Conservation (phyloP, 2,329 filamentous ascomycete genomes). For the Neurospora sp. region DNA sequence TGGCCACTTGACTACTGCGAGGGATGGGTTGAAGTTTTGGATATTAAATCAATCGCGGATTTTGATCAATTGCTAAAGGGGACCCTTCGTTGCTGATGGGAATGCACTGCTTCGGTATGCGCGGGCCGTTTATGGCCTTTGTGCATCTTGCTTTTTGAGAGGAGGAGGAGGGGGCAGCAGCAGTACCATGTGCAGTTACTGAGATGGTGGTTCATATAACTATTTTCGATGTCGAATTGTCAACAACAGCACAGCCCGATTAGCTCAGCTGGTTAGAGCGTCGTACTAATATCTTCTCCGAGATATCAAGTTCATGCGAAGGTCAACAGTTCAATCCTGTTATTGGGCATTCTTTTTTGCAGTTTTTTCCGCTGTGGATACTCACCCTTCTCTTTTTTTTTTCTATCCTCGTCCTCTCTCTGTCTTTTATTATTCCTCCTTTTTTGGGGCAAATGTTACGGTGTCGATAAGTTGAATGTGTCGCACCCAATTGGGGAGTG, state of each 20-base stretch:
- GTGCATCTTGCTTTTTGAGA: background rate
- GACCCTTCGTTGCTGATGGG: too few relatives aligned
- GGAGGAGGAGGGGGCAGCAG: too few relatives aligned
- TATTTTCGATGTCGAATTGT: rapidly evolving
- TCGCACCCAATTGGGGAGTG: background rate
- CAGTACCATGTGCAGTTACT: too few relatives aligned
- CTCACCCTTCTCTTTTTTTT: background rate
- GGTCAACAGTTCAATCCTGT: background rate
- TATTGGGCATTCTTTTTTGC: background rate
- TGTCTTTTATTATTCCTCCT: background rate
- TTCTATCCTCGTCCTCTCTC: background rate
- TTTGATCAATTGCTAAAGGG: too few relatives aligned
- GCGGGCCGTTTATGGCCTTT: background rate
- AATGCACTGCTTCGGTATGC: background rate
- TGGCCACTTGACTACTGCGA: too few relatives aligned
- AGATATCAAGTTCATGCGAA: background rate
- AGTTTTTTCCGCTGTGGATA: background rate
- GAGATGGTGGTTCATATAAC: too few relatives aligned
- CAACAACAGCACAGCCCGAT: background rate
- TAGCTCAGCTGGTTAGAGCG: background rate
- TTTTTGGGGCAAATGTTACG: background rate
- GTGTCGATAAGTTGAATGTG: background rate
- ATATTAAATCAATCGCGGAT: too few relatives aligned
- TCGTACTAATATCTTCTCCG: background rate
- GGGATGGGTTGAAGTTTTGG: too few relatives aligned